These are phyloP conservation scores for Pneumocystis wakefieldiae DNA, from an alignment of 1,139 yeast species.

Conservation along the genomic window DNA sequence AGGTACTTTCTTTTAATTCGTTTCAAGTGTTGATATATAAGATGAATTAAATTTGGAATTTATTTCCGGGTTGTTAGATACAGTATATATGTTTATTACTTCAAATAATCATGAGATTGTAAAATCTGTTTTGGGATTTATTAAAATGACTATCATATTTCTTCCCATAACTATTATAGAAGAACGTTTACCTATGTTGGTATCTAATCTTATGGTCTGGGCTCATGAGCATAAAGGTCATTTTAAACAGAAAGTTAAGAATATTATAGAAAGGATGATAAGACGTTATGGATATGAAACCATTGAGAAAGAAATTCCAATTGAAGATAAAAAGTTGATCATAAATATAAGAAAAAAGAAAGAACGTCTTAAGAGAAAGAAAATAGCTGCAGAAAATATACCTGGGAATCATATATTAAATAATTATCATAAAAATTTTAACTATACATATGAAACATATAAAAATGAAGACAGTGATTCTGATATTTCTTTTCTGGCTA, in stretches of 20 bases:
- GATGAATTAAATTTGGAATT: conserved; percentile 27
- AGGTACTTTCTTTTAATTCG: conserved; percentile 23
- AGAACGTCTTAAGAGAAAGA: conserved; percentile 60
- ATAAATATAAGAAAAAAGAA: conserved; percentile 73
- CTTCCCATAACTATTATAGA: conserved; percentile 68
- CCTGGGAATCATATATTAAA: not conserved
- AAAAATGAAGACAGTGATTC: not conserved
- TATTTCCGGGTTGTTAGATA: conserved; percentile 62
- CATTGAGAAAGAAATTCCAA: conserved; percentile 73
- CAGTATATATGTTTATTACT: conserved; percentile 78
- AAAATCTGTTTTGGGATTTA: conserved; percentile 85
- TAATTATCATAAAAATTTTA: not conserved
- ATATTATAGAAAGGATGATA: conserved; percentile 75
- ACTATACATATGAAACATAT: not conserved
- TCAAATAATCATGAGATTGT: conserved; percentile 88
- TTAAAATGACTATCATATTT: conserved; percentile 74
- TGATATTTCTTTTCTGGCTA: not conserved
- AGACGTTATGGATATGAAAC: conserved; percentile 78
- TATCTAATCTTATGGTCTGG: conserved; percentile 71
- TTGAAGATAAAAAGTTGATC: conserved; percentile 66
- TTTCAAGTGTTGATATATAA: not conserved
- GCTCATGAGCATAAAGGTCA: conserved; percentile 93
- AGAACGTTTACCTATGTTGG: conserved; percentile 48
- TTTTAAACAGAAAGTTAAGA: conserved; percentile 82
- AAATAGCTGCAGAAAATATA: conserved; percentile 18